Base-by-base conservation (phyloP, 768 basidiomycete species). In the Hygrophorus pudorinus region DNA sequence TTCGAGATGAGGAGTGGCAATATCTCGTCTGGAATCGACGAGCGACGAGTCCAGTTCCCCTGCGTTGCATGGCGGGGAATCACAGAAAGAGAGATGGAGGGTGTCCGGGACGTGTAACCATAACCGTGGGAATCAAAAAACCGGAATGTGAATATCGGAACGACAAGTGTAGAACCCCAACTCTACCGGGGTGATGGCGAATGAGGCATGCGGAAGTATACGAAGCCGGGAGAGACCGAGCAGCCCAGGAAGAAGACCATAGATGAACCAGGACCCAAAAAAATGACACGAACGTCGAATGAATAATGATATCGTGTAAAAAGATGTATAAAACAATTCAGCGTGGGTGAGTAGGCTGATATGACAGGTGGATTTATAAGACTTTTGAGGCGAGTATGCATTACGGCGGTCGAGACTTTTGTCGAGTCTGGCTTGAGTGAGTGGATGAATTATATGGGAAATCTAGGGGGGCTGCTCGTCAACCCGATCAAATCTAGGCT, bases 61-160 rank as follows among this genome's bases (percentile, higher is more conserved):
- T 35, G 17, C n/a, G 34, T 3, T 35, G 17, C n/a, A 8, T 3
- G 17, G 9, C 20, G 38, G 20, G n/a, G 38, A n/a, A n/a, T n/a
- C n/a, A n/a, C n/a, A 14, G 24, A 33, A 35, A 8, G 14, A 17
- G 32, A 43, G 41, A 27, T 41, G 14, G 47, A 32, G 47, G 47
- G 34, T 34, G 47, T 48, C 47, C 47, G 24, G 18, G 36, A 36
- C 42, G 47, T 14, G 24, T 27, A 33, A 34, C 47, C 47, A 37
- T 43, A 27, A 38, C 41, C 35, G 39, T 24, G 24, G 24, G 20
- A 39, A 24, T 27, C 12, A 36, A 30, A 34, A 37, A 28, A 12
- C 18, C 2, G 11, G n/a, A 27, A 29, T 29, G 41, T n/a, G n/a
- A n/a, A 42, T 17, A 38, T 34, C 39, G 47, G 43, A 41, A 24